A percentile compares a stretch with the other conserved stretches of the same genome.
phyloP scores from a whole-genome alignment of 1,284 basidiomycete species.

The Sphaerobolus stellatus region DNA sequence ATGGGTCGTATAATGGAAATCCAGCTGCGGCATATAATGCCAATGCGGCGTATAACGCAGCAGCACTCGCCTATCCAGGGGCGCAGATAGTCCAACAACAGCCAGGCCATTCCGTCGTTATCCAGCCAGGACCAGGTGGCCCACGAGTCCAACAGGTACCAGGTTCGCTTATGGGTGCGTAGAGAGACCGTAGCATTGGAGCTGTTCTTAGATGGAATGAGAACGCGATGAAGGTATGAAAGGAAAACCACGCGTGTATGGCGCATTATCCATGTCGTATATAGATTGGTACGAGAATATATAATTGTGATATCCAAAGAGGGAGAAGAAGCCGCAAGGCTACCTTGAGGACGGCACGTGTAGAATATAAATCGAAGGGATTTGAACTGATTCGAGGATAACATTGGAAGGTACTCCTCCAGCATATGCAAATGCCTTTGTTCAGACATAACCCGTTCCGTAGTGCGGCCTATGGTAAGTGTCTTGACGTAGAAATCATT shows the following conservation, averaged over 20 bases:
- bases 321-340: background rate
- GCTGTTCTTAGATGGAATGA: too few relatives aligned
- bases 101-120: slow-evolving; percentile 65
- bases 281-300: too few relatives aligned
- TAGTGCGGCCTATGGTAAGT: slow-evolving; percentile 6
- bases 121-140: slow-evolving; percentile 65
- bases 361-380: slow-evolving; percentile 1
- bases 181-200: background rate
- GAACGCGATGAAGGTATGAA: too few relatives aligned
- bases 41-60: background rate
- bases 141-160: slow-evolving; percentile 61
- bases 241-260: too few relatives aligned
- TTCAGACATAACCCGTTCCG: slow-evolving; percentile 11
- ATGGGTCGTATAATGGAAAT: slow-evolving; percentile 9
- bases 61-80: slow-evolving; percentile 20
- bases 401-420: background rate
- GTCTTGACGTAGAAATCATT: background rate
- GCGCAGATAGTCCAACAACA: slow-evolving; percentile 41
- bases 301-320: background rate
- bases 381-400: background rate
- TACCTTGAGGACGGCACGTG: slow-evolving; percentile 12
- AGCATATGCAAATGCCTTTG: slow-evolving; percentile 3
- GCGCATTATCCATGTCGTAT: too few relatives aligned
- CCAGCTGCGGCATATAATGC: slow-evolving; percentile 21
- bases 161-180: slow-evolving; percentile 35